phyloP scores from a whole-genome alignment of 805 yeast species.

The Ogataea methylovora region DNA sequence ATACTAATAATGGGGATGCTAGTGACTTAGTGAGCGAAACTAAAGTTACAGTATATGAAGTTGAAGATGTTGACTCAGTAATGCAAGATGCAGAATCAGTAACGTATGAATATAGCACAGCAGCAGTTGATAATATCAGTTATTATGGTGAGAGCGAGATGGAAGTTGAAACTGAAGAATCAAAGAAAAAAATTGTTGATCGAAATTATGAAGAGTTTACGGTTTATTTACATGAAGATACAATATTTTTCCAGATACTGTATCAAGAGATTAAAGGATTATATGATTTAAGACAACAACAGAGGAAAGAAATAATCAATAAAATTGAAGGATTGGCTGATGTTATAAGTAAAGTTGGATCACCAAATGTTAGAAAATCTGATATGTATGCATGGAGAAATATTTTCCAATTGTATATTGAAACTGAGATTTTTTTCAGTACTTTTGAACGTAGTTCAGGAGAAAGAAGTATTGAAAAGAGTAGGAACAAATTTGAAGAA shows the following conservation, averaged over 20 bases:
- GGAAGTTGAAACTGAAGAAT: not conserved
- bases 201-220: no score
- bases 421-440: slow-evolving; percentile 53
- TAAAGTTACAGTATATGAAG: not conserved
- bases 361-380: slow-evolving; percentile 33
- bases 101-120: not conserved
- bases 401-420: slow-evolving; percentile 56
- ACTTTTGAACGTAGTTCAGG: slow-evolving; percentile 34
- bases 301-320: slow-evolving; percentile 33
- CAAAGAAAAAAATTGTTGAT: no score
- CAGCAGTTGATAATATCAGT: not conserved
- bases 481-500: slow-evolving; percentile 33
- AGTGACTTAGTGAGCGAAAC: no score
- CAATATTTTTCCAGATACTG: slow-evolving; percentile 51
- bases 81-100: not conserved
- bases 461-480: slow-evolving; percentile 37
- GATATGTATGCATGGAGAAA: slow-evolving; percentile 69
- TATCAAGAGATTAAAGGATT: slow-evolving; percentile 45
- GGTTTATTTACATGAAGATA: slow-evolving; percentile 45
- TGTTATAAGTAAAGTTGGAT: slow-evolving; percentile 29
- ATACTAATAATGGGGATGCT: no score
- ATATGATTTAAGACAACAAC: slow-evolving; percentile 33
- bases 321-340: slow-evolving; percentile 37
- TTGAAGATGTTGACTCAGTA: not conserved
- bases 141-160: not conserved